These are phyloP conservation scores for Aspergillus cavernicola DNA, from an alignment of 495 filamentous ascomycete species.

Conservation along the genomic window DNA sequence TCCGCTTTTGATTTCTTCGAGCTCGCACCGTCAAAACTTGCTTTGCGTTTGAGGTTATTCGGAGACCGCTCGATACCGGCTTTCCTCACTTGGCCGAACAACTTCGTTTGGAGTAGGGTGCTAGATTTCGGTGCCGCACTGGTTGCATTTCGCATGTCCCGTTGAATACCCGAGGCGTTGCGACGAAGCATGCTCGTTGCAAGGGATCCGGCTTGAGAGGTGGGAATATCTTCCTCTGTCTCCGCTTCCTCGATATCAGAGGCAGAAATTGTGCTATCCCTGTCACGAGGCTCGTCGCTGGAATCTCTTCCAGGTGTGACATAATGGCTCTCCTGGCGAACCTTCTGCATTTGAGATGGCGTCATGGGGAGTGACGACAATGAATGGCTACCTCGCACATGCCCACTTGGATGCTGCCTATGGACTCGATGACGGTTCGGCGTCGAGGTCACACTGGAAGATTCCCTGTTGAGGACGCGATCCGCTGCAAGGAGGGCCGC, in stretches of 20 bases:
- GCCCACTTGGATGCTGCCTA: constrained; percentile 49
- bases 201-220: constrained; percentile 47
- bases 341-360: constrained; percentile 48
- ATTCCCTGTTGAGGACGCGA: constrained; percentile 70
- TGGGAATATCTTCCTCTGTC: constrained; percentile 53
- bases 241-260: constrained; percentile 65
- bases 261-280: constrained; percentile 87
- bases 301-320: constrained; percentile 55
- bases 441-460: constrained; percentile 64
- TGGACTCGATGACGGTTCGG: constrained; percentile 43
- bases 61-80: constrained; percentile 38
- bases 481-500: constrained; percentile 71
- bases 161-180: constrained; percentile 26
- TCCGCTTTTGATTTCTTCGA: constrained; percentile 59
- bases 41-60: constrained; percentile 55
- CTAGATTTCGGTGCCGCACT: constrained; percentile 37
- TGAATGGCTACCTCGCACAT: constrained; percentile 67
- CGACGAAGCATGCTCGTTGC: constrained; percentile 51
- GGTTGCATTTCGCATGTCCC: constrained; percentile 13
- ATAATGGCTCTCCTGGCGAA: constrained; percentile 45
- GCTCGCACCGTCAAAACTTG: constrained; percentile 44
- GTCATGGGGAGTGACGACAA: constrained; percentile 80
- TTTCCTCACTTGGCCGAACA: constrained; percentile 67
- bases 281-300: constrained; percentile 54
- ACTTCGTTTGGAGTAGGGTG: constrained; percentile 56